Percentiles rank a stretch among this genome's conserved stretches.
These are phyloP conservation scores for Pelagomonas calceolata DNA, from an alignment of 108 stramenopile species.

Conservation along the genomic window DNA sequence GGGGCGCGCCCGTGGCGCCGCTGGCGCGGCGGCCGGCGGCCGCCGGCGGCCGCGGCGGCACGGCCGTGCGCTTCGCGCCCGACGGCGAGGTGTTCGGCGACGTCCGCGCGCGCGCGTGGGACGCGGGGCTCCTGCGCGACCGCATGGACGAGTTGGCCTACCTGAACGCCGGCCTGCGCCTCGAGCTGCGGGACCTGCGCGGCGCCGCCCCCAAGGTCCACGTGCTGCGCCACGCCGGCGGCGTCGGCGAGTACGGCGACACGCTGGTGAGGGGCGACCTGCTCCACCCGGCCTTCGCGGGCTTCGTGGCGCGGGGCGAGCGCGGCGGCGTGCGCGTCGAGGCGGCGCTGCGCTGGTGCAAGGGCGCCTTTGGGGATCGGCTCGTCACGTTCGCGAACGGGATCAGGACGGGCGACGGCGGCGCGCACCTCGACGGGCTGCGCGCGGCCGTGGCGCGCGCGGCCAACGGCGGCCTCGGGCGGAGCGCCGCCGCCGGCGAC, in stretches of 20 bases:
- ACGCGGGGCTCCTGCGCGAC: conserved; percentile 50
- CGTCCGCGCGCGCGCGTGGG: conserved; percentile 56
- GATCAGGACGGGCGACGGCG: conserved; percentile 82
- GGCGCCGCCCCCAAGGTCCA: conserved; percentile 1
- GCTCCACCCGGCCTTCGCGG: conserved; percentile 42
- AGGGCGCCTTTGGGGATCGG: conserved; percentile 75
- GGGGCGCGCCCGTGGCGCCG: conserved; percentile 50
- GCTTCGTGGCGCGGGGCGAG: background rate
- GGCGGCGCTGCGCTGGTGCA: conserved; percentile 71
- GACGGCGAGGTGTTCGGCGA: conserved; percentile 74
- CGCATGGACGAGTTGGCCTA: conserved; percentile 77
- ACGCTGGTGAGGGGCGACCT: conserved; percentile 64
- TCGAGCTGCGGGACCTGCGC: conserved; percentile 14
- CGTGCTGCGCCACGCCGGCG: conserved; percentile 74
- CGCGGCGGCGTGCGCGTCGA: conserved; percentile 57
- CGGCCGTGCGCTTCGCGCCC: conserved; percentile 65
- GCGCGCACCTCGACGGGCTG: conserved; percentile 83
- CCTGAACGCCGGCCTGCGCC: conserved; percentile 17
- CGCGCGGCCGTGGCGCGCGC: conserved; percentile 72
- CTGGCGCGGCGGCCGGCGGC: conserved; percentile 34
- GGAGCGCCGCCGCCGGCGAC: conserved; percentile 47
- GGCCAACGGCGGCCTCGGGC: conserved; percentile 61
- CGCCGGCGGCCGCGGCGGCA: conserved; percentile 47
- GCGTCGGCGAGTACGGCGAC: conserved; percentile 67
- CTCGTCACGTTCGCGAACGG: conserved; percentile 84